These are phyloP conservation scores for Rhazya stricta DNA, from an alignment of 257 asterid genomes.

Conservation along the genomic window DNA sequence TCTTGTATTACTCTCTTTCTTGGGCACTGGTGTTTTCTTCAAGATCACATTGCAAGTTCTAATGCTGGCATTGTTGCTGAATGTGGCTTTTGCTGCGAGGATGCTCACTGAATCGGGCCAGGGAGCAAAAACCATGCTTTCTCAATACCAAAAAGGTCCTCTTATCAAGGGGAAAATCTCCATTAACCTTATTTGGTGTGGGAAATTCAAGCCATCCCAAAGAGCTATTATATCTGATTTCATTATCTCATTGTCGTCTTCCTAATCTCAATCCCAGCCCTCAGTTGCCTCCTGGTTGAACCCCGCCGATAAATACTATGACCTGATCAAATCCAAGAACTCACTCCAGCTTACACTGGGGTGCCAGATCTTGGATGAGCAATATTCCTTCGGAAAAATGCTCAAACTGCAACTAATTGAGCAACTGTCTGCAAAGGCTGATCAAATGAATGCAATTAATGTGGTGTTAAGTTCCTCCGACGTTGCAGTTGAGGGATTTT, in stretches of 20 bases:
- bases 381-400: constrained; percentile 22
- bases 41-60: neutral
- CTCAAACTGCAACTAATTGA: constrained; percentile 19
- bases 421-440: constrained; percentile 21
- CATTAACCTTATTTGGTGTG: constrained; percentile 27
- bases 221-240: constrained; percentile 18
- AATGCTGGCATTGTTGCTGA: neutral
- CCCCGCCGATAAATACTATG: constrained; percentile 17
- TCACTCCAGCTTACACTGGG: constrained; percentile 7
- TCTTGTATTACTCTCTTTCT: neutral
- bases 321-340: constrained; percentile 8
- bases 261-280: constrained; percentile 13
- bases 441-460: constrained; percentile 12
- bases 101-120: neutral
- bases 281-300: constrained; percentile 28
- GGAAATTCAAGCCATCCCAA: constrained; percentile 23
- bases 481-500: constrained; percentile 29
- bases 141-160: constrained; percentile 31
- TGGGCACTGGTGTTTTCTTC: neutral
- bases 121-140: constrained; percentile 10
- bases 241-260: constrained; percentile 13
- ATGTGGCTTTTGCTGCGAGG: neutral
- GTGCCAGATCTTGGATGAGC: constrained; percentile 18
- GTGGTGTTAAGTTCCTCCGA: constrained; percentile 30
- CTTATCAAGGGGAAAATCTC: constrained; percentile 17